These are phyloP conservation scores for Diplocarpon mali DNA, from an alignment of 2,329 filamentous ascomycete genomes.

Conservation along the genomic window DNA sequence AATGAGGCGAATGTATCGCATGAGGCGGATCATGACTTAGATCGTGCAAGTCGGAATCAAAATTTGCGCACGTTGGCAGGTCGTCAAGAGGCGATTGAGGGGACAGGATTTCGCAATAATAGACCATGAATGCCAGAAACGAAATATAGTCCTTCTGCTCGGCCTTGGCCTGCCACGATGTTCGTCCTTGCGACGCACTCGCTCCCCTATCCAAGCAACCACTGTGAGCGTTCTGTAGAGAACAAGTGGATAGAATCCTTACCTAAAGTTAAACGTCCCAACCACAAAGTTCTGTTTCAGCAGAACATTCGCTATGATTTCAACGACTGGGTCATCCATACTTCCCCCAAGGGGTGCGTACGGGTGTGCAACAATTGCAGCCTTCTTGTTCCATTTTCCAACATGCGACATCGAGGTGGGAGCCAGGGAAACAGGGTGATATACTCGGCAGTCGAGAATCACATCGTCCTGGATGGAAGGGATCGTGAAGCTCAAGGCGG, in stretches of 20 bases:
- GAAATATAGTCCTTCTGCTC: slow-evolving; percentile 77
- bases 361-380: slow-evolving; percentile 72
- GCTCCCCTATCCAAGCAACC: slow-evolving; percentile 51
- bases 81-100: slow-evolving; percentile 9
- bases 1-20: slow-evolving; percentile 9
- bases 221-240: background rate
- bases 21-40: slow-evolving; percentile 22
- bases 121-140: slow-evolving; percentile 66
- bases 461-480: slow-evolving; percentile 75
- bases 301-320: slow-evolving; percentile 45
- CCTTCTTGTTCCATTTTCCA: slow-evolving; percentile 31
- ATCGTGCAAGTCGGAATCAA: slow-evolving; percentile 14
- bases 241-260: slow-evolving; percentile 10
- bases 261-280: slow-evolving; percentile 89
- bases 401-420: slow-evolving; percentile 15
- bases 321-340: slow-evolving; percentile 73
- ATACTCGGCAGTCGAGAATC: slow-evolving; percentile 70
- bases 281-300: slow-evolving; percentile 65
- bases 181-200: slow-evolving; percentile 59
- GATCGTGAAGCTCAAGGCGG: slow-evolving; percentile 59
- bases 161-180: slow-evolving; percentile 76
- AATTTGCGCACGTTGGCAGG: slow-evolving; percentile 7
- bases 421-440: slow-evolving; percentile 48
- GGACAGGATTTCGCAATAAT: slow-evolving; percentile 50
- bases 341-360: slow-evolving; percentile 80